Base-by-base conservation (phyloP, 495 filamentous ascomycete genomes). In the Pyrenula massariospora region DNA sequence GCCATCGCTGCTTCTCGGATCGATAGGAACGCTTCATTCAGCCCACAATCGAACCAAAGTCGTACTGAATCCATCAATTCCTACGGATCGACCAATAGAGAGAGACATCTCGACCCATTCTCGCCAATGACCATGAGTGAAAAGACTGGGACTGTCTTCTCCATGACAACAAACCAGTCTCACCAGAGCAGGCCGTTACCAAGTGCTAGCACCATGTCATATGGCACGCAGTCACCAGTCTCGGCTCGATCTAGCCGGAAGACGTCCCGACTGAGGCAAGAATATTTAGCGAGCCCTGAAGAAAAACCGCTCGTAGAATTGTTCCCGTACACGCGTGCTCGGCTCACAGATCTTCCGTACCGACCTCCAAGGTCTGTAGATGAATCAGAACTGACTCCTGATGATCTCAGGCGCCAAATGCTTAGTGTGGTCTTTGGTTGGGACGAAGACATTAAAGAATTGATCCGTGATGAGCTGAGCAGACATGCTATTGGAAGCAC, bases 401-500 rank as follows among this genome's bases (percentile, higher is more conserved):
- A 96, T 65, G 86, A 93, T 61, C 79, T 96, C 47, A 84, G 92
- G 52, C 82, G 79, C 42, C 88, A 95, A 70, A 97, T 97, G 94
- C 74, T 98, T 20, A 89, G 81, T 65, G 85, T 89, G 24, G 89
- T 98, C 1, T 98, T 98, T 73, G 94, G 93, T 10, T 97, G 92
- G 90, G 84, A 89, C 56, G 85, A 85, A 53, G 90, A 96, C 63
- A 84, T 90, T 54, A 81, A 91, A 53, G 83, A 81, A 42, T 70
- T 98, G 63, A 84, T 98, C 52, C 81, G 83, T 23, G 93, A 97
- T 68, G 94, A 98, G 62, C 62, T 93, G 70, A 77, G 76, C 48
- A 80, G 84, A 21, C 89, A 95, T 63, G 76, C 81, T 22, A 63
- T 78, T 1, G 84, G 86, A 20, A 91, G 89, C 12, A 79, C 87